Base-by-base conservation (phyloP, 345 rosid genomes). In the Citrus sp. region DNA sequence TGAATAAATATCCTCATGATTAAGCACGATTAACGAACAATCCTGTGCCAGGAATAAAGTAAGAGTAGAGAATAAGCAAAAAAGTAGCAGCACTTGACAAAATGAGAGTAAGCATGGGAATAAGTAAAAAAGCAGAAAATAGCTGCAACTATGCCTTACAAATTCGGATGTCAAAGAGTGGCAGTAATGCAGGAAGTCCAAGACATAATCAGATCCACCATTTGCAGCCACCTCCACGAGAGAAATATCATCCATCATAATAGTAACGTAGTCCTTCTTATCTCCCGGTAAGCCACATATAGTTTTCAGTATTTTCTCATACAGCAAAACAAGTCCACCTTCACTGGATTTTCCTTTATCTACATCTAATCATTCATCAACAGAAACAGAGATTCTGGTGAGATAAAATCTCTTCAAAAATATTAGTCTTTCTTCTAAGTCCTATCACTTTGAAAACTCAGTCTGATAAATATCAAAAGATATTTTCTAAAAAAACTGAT, bases 161-260 rank as follows among this genome's bases (percentile, higher is more conserved):
- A 84, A 87, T 79, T 91, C 95, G 4, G 91, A 85, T 59, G 91
- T 89, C 80, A 96, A 86, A 58, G 97, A 81, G 84, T 85, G 88
- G 81, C 97, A 96, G 74, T 96, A 92, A 75, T 89, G 99, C 76
- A 96, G 75, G 86, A 96, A 92, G 89, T 91, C 87, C 70, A 94
- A 78, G 70, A 94, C 89, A 66, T 82, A 83, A 73, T 88, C 90
- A 24, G 88, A 88, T 72, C 85, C 89, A 37, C 96, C 89, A 63
- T 87, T 83, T 62, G 87, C 90, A 75, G 94, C 90, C 75, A 92
- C 92, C 93, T 90, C 99, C 87, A 91, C 82, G 16, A 92, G 91
- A 78, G 97, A 90, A 75, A 92, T 79, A 72, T 96, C 98, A 87
- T 96, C 99, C 60, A 94, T 87, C 94, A 96, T 88, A 67, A 96